Evolutionary conservation across 2,329 filamentous ascomycete genomes (phyloP).

Genomic region (Curvularia spicifera): DNA sequence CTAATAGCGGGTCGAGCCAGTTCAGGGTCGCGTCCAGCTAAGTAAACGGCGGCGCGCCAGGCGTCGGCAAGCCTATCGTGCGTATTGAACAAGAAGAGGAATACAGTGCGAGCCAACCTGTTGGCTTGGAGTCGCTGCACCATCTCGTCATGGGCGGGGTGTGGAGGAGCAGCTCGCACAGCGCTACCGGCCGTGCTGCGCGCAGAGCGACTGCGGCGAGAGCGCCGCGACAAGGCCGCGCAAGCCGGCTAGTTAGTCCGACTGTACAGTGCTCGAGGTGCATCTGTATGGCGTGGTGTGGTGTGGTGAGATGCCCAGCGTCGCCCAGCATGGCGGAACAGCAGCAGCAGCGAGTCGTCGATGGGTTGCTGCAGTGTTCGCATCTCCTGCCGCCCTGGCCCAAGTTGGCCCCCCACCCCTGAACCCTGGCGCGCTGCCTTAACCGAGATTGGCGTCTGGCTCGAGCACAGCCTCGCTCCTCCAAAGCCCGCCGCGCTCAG

Average conservation of each 20-base stretch:
- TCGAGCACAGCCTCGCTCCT: conserved; percentile 29
- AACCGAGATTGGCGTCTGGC: conserved; percentile 9
- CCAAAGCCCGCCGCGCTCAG: conserved; percentile 3
- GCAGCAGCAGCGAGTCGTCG: no score
- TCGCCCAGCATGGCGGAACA: background rate
- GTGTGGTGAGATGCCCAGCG: background rate
- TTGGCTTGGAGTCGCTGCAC: background rate
- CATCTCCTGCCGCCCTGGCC: background rate
- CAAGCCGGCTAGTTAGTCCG: background rate
- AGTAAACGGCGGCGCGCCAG: background rate
- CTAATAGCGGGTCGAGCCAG: background rate
- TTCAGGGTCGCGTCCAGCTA: no score
- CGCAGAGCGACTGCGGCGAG: background rate
- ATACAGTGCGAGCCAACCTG: background rate
- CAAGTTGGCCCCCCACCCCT: background rate
- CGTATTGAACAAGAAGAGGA: background rate
- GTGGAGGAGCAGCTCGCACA: background rate
- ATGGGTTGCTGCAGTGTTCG: background rate
- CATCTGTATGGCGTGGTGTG: background rate
- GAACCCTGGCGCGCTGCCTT: conserved; percentile 7
- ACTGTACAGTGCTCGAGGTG: background rate
- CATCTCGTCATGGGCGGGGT: conserved; percentile 5
- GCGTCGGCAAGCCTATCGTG: background rate
- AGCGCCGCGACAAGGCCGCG: background rate
- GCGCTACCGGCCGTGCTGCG: background rate